These are phyloP conservation scores for Parietaria judaica DNA, from an alignment of 306 rosid genomes.

Conservation along the genomic window DNA sequence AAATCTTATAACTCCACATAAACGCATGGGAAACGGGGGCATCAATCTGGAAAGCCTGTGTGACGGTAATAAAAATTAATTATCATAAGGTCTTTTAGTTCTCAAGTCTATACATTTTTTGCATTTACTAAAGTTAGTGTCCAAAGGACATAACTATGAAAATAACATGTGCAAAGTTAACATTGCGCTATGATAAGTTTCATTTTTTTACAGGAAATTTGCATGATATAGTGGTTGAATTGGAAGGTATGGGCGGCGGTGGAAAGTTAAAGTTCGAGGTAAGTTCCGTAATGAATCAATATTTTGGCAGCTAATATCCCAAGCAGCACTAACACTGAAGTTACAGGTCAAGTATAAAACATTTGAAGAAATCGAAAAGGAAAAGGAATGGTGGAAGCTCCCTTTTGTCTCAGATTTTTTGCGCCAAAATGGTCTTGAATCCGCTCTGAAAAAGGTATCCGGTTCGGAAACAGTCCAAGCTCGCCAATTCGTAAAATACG, in stretches of 20 bases:
- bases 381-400: constrained; percentile 64
- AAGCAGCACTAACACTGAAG: constrained; percentile 1
- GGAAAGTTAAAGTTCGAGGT: constrained; percentile 85
- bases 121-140: too few species aligned
- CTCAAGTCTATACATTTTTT: neutral
- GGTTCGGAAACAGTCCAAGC: constrained; percentile 86
- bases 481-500: constrained; percentile 82
- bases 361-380: constrained; percentile 73
- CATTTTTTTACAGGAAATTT: constrained; percentile 49
- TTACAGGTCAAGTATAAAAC: constrained; percentile 75
- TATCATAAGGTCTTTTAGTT: constrained; percentile 13
- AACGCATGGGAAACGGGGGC: constrained; percentile 91
- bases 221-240: constrained; percentile 70
- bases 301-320: neutral
- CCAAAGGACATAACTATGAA: too few species aligned
- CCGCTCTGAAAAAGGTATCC: constrained; percentile 51
- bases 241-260: constrained; percentile 99
- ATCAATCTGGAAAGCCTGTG: constrained; percentile 60
- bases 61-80: constrained; percentile 56
- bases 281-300: constrained; percentile 24
- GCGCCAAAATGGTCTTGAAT: constrained; percentile 55
- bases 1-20: constrained; percentile 89
- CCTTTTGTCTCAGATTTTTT: constrained; percentile 78
- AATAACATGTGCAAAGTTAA: too few species aligned
- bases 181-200: constrained; percentile 1